Conservation (phyloP, 176 grass and related monocot species). For the Microstegium vimineum region DNA sequence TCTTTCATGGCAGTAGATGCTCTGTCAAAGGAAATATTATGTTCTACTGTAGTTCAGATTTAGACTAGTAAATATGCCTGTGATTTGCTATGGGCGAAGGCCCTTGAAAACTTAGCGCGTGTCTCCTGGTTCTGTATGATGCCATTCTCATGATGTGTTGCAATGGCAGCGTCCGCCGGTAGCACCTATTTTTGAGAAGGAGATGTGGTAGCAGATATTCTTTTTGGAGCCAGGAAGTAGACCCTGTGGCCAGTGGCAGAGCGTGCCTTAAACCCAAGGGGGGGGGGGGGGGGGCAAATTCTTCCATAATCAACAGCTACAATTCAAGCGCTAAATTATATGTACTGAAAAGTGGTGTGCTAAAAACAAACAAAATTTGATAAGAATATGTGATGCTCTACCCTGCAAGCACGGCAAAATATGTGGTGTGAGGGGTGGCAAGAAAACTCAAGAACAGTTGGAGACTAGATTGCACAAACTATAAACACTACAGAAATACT, state of each 20-base stretch:
- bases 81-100: neutral
- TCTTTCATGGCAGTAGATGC: neutral
- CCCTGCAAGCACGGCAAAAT: no score
- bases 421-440: no score
- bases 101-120: neutral
- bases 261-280: no score
- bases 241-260: neutral
- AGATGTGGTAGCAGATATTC: neutral
- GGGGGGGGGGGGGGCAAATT: no score
- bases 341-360: no score
- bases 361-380: no score
- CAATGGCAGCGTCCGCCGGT: neutral
- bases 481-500: no score
- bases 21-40: neutral
- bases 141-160: neutral
- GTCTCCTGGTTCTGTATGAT: neutral
- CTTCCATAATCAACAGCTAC: no score
- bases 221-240: neutral
- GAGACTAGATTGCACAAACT: no score
- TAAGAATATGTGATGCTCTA: no score
- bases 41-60: neutral
- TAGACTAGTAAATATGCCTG: neutral
- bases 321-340: no score
- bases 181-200: neutral
- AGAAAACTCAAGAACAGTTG: no score